Base-by-base conservation (phyloP, 2,329 filamentous ascomycete species). In the Cercospora zeina region DNA sequence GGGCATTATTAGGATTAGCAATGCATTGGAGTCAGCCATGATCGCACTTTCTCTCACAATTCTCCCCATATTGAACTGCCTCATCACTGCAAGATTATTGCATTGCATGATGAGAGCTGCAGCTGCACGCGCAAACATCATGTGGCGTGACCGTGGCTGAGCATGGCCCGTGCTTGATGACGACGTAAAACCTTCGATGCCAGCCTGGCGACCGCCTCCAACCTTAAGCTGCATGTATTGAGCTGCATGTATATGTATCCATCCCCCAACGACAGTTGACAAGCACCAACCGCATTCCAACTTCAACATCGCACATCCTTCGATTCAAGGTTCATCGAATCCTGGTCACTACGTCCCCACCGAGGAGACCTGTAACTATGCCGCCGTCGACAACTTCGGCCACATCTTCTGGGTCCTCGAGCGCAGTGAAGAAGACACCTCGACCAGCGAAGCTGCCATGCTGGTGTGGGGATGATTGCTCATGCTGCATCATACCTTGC, bases 401-500 rank as follows among this genome's bases (percentile, higher is more conserved):
- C 13, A 57, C 62, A 53, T 67, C 68, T 9, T 58, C 65, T 27
- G 61, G 65, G 7, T 58, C 68, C 13, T 62, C 65, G n/a, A 61
- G 61, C 27, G 56, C 56, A 13, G 54, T 61, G 13, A 68, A 67
- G 27, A 58, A 67, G 24, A 61, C 64, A 14, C 68, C 66, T 14
- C 67, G 67, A n/a, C 65, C 66, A 8, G 66, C 73, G 62, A 73
- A 72, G 63, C 64, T 71, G 42, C 70, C 71, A 33, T 74, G 72
- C 66, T 74, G 72, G 72, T 74, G 72, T 54, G 72, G 72, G 39
- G 63, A 65, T 34, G 63, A 64, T 58, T 64, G 61, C 51, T 62
- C 66, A 37, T 66, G 63, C 50, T 65, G 62, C 36, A 63, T 67
- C 34, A 58, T 67, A 30, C 65, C 65, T n/a, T 67, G 65, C 45